These are phyloP conservation scores for Xylariaceae sp. DNA, from an alignment of 2,329 filamentous ascomycete species.

Conservation along the genomic window DNA sequence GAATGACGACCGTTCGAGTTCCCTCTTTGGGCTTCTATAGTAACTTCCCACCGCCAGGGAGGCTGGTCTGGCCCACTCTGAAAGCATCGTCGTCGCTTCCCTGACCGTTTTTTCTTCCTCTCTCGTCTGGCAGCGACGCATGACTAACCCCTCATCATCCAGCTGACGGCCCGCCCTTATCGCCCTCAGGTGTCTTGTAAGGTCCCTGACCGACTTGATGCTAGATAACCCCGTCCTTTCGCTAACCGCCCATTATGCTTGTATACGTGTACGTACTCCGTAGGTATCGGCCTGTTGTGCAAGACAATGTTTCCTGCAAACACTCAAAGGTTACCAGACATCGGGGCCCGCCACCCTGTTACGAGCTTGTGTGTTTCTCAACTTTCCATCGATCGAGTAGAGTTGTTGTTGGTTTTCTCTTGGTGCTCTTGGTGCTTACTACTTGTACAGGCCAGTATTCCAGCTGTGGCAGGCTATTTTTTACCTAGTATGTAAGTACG, in stretches of 20 bases:
- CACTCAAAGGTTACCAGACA: conserved; percentile 7
- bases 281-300: no score
- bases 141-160: conserved; percentile 4
- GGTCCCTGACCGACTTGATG: conserved; percentile 1
- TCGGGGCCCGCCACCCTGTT: conserved; percentile 14
- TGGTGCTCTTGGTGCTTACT: no score
- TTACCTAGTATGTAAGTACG: conserved; percentile 20
- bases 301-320: conserved; percentile 7
- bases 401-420: no score
- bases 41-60: conserved; percentile 6
- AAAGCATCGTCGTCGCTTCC: conserved; percentile 3
- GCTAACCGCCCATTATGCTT: no score
- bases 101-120: not conserved
- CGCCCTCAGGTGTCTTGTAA: not conserved
- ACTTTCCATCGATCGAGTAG: no score
- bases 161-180: not conserved
- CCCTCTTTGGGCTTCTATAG: conserved; percentile 11
- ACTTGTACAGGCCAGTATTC: conserved; percentile 4
- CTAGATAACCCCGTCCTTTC: no score
- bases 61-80: conserved; percentile 10
- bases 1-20: conserved; percentile 4
- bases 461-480: conserved; percentile 10
- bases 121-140: conserved; percentile 6
- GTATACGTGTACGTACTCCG: no score
- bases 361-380: no score